Conservation (phyloP, 192 early-diverging fungal genomes). For the Coemansia sp. region DNA sequence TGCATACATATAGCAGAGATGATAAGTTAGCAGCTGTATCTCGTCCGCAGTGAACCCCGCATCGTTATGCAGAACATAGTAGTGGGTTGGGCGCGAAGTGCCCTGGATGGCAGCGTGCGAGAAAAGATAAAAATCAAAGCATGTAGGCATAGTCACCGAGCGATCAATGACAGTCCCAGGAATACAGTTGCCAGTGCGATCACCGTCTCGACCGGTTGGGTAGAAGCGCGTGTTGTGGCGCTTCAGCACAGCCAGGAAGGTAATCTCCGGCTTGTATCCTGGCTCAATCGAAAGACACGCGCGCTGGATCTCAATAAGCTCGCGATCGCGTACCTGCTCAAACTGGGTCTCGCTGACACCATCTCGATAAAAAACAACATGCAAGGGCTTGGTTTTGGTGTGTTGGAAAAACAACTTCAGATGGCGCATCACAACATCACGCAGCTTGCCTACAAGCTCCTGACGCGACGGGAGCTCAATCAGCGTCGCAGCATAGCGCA, state of each 20-base stretch:
- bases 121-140: conserved; percentile 87
- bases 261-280: conserved; percentile 75
- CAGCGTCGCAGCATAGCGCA: conserved; percentile 63
- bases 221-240: conserved; percentile 83
- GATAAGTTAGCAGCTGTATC: conserved; percentile 84
- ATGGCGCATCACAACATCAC: conserved; percentile 61
- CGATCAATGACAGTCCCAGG: conserved; percentile 82
- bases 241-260: conserved; percentile 71
- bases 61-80: conserved; percentile 88
- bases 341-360: conserved; percentile 91
- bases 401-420: conserved; percentile 61
- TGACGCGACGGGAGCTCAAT: conserved; percentile 66
- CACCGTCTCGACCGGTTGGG: conserved; percentile 63
- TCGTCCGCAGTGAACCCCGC: conserved; percentile 75
- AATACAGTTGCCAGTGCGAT: conserved; percentile 75
- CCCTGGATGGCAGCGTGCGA: conserved; percentile 91
- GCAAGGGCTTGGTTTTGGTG: conserved; percentile 63
- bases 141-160: conserved; percentile 70
- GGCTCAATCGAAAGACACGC: conserved; percentile 64
- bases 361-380: conserved; percentile 88
- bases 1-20: conserved; percentile 86
- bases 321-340: conserved; percentile 65
- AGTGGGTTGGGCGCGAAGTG: conserved; percentile 88
- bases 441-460: conserved; percentile 71
- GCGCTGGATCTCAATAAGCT: conserved; percentile 69